Evolutionary conservation across 2,329 filamentous ascomycete species (phyloP).

Genomic region (Claviceps pazoutovae): DNA sequence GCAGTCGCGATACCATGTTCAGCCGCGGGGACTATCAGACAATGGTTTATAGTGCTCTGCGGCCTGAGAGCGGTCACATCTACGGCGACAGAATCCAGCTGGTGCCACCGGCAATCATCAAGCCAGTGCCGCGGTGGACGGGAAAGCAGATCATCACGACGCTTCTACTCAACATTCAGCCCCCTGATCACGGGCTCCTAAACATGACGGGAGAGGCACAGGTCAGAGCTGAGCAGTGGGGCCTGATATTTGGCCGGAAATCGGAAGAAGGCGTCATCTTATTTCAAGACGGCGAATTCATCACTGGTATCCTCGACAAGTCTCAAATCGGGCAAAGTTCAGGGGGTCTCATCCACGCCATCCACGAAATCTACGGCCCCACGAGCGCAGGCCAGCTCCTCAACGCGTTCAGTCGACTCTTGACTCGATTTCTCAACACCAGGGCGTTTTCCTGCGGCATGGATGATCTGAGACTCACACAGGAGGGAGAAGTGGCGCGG

Average conservation of each 20-base stretch:
- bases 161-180: slow-evolving; percentile 82
- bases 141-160: slow-evolving; percentile 94
- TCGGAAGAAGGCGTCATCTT: slow-evolving; percentile 69
- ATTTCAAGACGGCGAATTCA: slow-evolving; percentile 74
- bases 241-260: slow-evolving; percentile 8
- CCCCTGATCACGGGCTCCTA: slow-evolving; percentile 58
- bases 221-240: slow-evolving; percentile 61
- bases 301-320: slow-evolving; percentile 89
- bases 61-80: slow-evolving; percentile 83
- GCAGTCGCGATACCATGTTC: slow-evolving; percentile 85
- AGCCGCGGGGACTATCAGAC: slow-evolving; percentile 80
- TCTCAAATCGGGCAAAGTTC: slow-evolving; percentile 79
- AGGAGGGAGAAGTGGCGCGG: slow-evolving; percentile 59
- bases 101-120: slow-evolving; percentile 66
- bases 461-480: slow-evolving; percentile 80
- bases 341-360: slow-evolving; percentile 78
- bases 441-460: slow-evolving; percentile 94
- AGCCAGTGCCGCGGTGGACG: slow-evolving; percentile 75
- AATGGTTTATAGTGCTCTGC: slow-evolving; percentile 77
- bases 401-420: slow-evolving; percentile 73
- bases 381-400: slow-evolving; percentile 74
- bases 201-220: slow-evolving; percentile 69
- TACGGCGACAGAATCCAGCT: slow-evolving; percentile 69
- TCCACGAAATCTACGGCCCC: slow-evolving; percentile 89
- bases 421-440: slow-evolving; percentile 86